Percentiles rank a stretch among this genome's conserved stretches.
phyloP scores from a whole-genome alignment of 2,329 filamentous ascomycete species.

The Penicillium digitatum region DNA sequence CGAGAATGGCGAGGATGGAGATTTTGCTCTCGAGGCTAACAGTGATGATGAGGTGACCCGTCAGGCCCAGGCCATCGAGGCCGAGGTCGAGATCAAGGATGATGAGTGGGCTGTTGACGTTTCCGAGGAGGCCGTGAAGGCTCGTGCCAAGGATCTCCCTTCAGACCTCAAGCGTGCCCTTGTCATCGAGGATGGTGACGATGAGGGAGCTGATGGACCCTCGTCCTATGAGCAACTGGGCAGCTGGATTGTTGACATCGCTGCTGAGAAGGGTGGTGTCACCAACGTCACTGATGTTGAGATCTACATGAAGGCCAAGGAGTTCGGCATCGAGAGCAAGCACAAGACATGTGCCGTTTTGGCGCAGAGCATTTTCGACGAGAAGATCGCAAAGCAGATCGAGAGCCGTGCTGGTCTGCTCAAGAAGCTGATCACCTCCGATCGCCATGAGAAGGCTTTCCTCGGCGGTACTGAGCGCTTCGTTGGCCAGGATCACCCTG shows the following conservation, averaged over 20 bases:
- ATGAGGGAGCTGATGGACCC: conserved; percentile 72
- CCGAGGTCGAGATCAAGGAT: conserved; percentile 67
- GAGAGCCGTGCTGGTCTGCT: conserved; percentile 77
- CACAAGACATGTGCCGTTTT: conserved; percentile 89
- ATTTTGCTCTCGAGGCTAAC: conserved; percentile 63
- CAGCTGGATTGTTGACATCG: conserved; percentile 80
- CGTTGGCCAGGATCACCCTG: conserved; percentile 73
- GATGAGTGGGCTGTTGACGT: conserved; percentile 96
- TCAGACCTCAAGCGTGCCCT: conserved; percentile 91
- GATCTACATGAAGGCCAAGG: conserved; percentile 95
- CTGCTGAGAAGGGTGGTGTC: conserved; percentile 66
- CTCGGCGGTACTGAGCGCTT: conserved; percentile 94
- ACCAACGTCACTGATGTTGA: conserved; percentile 80
- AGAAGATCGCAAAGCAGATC: conserved; percentile 85
- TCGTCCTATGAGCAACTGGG: conserved; percentile 86
- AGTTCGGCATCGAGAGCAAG: conserved; percentile 90
- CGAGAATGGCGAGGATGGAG: conserved; percentile 61
- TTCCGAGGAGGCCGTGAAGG: conserved; percentile 90
- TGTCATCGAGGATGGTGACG: conserved; percentile 73
- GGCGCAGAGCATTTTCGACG: conserved; percentile 88
- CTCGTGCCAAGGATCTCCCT: conserved; percentile 88
- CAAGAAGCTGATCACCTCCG: conserved; percentile 86
- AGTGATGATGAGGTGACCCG: conserved; percentile 92
- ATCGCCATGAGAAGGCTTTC: conserved; percentile 92
- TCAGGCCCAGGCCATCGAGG: conserved; percentile 69